Evolutionary conservation across 768 basidiomycete genomes (phyloP).

Genomic region (Russula sp.): DNA sequence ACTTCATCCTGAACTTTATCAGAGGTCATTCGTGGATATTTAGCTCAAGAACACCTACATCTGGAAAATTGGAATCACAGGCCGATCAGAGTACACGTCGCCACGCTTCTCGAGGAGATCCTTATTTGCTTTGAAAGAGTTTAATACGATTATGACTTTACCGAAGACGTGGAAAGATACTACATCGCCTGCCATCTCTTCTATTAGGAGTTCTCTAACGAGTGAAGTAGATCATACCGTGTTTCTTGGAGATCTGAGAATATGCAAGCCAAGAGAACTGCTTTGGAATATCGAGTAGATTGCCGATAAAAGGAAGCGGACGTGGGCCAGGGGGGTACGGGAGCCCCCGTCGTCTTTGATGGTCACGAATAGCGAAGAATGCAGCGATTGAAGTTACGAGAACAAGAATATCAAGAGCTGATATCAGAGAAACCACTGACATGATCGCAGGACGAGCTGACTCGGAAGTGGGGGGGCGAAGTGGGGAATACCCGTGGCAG

Average conservation of each 20-base stretch:
- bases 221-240: conserved; percentile 8
- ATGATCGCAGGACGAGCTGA: too few species aligned
- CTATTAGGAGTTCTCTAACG: background rate
- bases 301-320: conserved; percentile 15
- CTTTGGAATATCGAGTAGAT: conserved; percentile 17
- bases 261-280: conserved; percentile 10
- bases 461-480: too few species aligned
- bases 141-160: conserved; percentile 10
- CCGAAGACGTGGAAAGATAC: conserved; percentile 11
- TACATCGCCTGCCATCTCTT: conserved; percentile 10
- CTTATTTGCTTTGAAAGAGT: conserved; percentile 1
- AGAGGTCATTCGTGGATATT: background rate
- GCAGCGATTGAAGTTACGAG: background rate
- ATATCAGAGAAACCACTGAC: too few species aligned
- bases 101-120: conserved; percentile 17
- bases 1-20: background rate
- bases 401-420: too few species aligned
- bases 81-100: conserved; percentile 15
- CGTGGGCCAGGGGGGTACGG: conserved; percentile 21
- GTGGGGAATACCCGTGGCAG: too few species aligned
- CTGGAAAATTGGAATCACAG: background rate
- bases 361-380: conserved; percentile 1
- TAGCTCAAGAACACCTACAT: background rate
- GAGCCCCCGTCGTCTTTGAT: background rate
- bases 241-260: background rate